Conservation (phyloP, 2,329 filamentous ascomycete genomes). For the Massarina eburnea region DNA sequence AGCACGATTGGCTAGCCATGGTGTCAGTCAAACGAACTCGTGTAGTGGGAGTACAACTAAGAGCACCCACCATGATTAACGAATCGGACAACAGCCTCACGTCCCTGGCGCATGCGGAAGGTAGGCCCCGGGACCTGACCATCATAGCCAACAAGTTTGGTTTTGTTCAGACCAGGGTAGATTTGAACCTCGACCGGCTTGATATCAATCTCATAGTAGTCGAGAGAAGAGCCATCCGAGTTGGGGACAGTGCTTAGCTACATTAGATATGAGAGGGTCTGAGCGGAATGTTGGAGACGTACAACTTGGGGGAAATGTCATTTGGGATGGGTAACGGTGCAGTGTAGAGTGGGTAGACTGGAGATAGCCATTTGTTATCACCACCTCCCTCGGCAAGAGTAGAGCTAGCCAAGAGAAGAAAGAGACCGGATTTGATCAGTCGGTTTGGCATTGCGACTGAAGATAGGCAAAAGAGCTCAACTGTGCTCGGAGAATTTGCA, state of each 20-base stretch:
- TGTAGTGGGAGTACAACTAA: background rate
- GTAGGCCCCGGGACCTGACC: constrained; percentile 58
- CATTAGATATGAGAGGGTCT: background rate
- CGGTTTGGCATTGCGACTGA: background rate
- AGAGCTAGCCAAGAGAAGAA: background rate
- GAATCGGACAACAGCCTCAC: constrained; percentile 56
- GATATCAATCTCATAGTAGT: constrained; percentile 51
- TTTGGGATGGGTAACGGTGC: background rate
- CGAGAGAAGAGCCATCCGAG: background rate
- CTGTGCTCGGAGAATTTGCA: background rate
- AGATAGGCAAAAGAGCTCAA: background rate
- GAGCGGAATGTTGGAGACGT: background rate
- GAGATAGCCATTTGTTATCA: constrained; percentile 2
- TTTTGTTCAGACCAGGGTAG: constrained; percentile 44
- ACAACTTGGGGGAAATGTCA: constrained; percentile 1
- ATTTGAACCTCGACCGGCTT: constrained; percentile 45
- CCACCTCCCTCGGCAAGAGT: background rate
- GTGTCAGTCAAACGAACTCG: background rate
- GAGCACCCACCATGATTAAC: constrained; percentile 46
- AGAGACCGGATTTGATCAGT: background rate
- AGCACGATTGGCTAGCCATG: constrained; percentile 37
- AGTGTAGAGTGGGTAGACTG: constrained; percentile 3
- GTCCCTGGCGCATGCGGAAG: constrained; percentile 50
- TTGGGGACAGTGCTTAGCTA: background rate
- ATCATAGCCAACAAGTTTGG: constrained; percentile 55